phyloP scores from a whole-genome alignment of 176 grass and related monocot genomes.

The Zizania latifolia region DNA sequence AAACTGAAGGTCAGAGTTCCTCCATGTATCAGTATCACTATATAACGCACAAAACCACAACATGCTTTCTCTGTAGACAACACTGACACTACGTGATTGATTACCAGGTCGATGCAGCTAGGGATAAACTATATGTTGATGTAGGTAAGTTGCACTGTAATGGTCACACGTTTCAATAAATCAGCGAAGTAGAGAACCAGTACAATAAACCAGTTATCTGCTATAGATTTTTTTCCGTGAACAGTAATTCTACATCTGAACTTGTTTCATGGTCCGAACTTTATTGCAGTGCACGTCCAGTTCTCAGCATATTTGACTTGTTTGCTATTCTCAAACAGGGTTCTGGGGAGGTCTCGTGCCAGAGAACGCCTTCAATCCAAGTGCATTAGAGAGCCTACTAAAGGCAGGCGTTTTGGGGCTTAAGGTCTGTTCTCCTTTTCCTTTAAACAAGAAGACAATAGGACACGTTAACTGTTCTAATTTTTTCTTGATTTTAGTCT shows the following conservation, averaged over 20 bases:
- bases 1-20: slow-evolving; percentile 64
- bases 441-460: not conserved
- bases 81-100: not conserved
- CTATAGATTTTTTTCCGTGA: not conserved
- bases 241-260: not conserved
- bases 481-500: slow-evolving; percentile 53
- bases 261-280: not conserved
- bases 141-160: slow-evolving; percentile 58
- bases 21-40: slow-evolving; percentile 6
- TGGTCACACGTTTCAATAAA: not conserved
- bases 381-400: slow-evolving; percentile 64
- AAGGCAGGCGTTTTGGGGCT: slow-evolving; percentile 78
- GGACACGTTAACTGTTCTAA: not conserved
- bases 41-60: not conserved
- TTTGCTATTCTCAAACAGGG: slow-evolving; percentile 36
- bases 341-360: slow-evolving; percentile 99
- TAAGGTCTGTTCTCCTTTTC: slow-evolving; percentile 49
- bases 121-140: slow-evolving; percentile 73
- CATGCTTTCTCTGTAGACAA: not conserved
- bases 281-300: not conserved
- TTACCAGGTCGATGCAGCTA: slow-evolving; percentile 63
- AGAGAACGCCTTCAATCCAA: slow-evolving; percentile 81
- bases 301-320: not conserved
- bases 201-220: not conserved
- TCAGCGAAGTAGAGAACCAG: not conserved